Base-by-base conservation (phyloP, 73 alveolate genomes). In the Paramecium sexaurelia region DNA sequence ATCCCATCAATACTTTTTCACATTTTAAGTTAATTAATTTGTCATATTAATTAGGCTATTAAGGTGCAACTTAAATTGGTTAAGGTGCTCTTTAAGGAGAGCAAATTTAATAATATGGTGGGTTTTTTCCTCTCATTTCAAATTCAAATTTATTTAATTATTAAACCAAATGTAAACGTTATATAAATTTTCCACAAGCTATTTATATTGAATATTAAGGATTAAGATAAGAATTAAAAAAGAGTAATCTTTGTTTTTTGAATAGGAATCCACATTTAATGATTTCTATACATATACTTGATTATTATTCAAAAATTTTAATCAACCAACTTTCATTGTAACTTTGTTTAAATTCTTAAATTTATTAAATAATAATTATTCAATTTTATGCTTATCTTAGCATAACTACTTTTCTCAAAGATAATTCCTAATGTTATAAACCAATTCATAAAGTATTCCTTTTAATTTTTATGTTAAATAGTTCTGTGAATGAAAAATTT, bases 1-100 rank as follows among this genome's bases (percentile, higher is more conserved):
- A 71, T 71, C 86, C 86, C 86, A 71, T 71, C 55, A 71, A 71
- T 0, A 71, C 86, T 32, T 71, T 32, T 29, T 35, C 55, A 9
- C 82, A 61, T 32, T 61, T 61, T 24, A 61, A 32, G 41, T 24
- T 61, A 17, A 32, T 61, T 4, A 61, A 11, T 24, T 20, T 32
- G 13, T 24, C 37, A 20, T 24, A 22, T 61, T 61, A 24, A 11
- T 15, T 24, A 61, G 82, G 41, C 17, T 61, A 10, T 22, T 61
- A 32, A 9, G 37, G 8, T 10, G 6, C 45, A 24, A 32, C 45
- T 61, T 61, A 61, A 24, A 61, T 5, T 32, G 17, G 37, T 66
- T 26, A 22, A 26, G 43, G 37, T 66, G 83, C 83, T 24, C 83
- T 66, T 66, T 61, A 66, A 29, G 83, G 83, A 24, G 83, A 66